phyloP scores from a whole-genome alignment of 805 yeast species.

The Yarrowia hollandica region DNA sequence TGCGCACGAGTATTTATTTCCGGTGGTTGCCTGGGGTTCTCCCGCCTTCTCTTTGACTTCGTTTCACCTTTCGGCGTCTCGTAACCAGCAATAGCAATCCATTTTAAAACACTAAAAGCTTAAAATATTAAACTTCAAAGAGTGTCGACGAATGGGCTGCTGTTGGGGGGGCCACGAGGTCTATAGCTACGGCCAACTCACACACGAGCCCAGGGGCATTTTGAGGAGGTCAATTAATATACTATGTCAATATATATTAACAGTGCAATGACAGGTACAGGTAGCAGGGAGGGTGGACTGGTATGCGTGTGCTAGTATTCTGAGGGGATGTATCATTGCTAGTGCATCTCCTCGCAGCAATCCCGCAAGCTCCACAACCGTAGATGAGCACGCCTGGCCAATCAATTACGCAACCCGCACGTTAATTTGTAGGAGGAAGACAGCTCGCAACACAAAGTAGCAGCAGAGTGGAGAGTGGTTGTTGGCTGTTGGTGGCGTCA shows the following conservation, averaged over 20 bases:
- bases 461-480: no score
- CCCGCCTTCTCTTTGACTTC: no score
- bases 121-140: background rate
- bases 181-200: background rate
- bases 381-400: background rate
- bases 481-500: slow-evolving; percentile 15
- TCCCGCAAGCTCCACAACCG: background rate
- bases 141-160: slow-evolving; percentile 8
- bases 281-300: no score
- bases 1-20: no score
- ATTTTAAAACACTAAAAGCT: background rate
- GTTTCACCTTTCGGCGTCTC: background rate
- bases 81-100: background rate
- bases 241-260: no score
- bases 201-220: background rate
- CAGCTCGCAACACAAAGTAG: no score
- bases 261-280: no score
- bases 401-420: background rate
- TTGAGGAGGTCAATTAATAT: background rate
- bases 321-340: no score
- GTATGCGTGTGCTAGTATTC: no score
- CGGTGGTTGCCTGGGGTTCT: background rate
- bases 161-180: background rate
- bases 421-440: background rate
- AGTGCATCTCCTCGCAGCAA: background rate